Conservation (phyloP, 2,329 filamentous ascomycete genomes). For the Colletotrichum noveboracense region DNA sequence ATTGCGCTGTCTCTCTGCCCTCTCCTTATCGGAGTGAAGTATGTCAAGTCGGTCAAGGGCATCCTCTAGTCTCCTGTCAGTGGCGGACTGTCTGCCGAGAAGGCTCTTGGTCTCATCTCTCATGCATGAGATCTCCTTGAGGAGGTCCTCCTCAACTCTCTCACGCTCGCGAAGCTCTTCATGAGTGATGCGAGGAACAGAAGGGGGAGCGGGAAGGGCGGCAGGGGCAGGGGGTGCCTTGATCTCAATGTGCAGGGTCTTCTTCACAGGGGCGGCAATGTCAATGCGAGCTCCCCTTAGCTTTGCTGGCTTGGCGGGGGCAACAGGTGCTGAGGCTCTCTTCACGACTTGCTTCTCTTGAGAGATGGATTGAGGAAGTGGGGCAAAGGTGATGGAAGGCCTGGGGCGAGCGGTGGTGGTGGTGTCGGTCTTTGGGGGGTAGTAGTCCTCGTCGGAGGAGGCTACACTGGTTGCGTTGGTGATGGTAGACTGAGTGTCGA, state of each 20-base stretch:
- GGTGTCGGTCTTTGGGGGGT: neutral
- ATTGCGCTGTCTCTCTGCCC: neutral
- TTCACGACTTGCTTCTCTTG: slow-evolving; percentile 3
- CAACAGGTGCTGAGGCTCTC: neutral
- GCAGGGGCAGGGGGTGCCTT: slow-evolving; percentile 2
- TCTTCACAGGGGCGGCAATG: slow-evolving; percentile 1
- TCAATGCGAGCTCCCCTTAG: slow-evolving; percentile 13
- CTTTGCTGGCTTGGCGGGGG: slow-evolving; percentile 15
- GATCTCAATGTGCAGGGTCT: slow-evolving; percentile 2
- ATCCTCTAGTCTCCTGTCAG: slow-evolving; percentile 16
- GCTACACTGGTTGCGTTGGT: slow-evolving; percentile 23
- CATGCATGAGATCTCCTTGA: slow-evolving; percentile 19
- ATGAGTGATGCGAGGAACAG: slow-evolving; percentile 1
- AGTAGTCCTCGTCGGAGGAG: slow-evolving; percentile 1
- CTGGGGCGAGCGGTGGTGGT: neutral
- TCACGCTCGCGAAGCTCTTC: slow-evolving; percentile 13
- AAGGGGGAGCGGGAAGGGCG: slow-evolving; percentile 4
- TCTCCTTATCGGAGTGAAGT: neutral
- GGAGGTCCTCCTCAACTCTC: slow-evolving; percentile 6
- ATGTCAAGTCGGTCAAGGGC: neutral
- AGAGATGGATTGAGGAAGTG: neutral
- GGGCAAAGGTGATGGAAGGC: neutral
- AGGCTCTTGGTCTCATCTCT: slow-evolving; percentile 13
- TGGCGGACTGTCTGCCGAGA: slow-evolving; percentile 10
- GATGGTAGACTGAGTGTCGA: slow-evolving; percentile 12